A percentile compares a stretch with the other conserved stretches of the same genome.
Conservation (phyloP, 495 filamentous ascomycete species). For the Aspergillus conjunctus region DNA sequence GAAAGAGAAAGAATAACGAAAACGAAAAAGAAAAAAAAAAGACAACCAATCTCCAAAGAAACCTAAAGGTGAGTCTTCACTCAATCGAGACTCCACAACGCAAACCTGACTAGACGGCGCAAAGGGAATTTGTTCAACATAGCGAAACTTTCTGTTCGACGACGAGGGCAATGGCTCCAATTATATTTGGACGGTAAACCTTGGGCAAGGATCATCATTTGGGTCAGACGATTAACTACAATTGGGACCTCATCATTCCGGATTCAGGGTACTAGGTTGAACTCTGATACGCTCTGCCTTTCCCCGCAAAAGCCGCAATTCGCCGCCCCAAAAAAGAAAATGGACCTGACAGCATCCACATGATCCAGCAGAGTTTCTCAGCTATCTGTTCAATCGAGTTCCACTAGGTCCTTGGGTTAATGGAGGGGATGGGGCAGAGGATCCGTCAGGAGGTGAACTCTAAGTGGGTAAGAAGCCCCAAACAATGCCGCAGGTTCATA, state of each 20-base stretch:
- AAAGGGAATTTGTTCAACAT: conserved; percentile 22
- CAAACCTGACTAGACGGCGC: conserved; percentile 17
- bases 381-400: conserved; percentile 27
- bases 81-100: conserved; percentile 21
- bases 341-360: conserved; percentile 35
- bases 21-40: conserved; percentile 17
- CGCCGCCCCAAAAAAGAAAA: conserved; percentile 36
- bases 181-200: conserved; percentile 24
- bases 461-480: conserved; percentile 25
- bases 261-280: conserved; percentile 25
- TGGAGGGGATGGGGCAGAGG: conserved; percentile 21
- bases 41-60: conserved; percentile 25
- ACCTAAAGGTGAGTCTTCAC: conserved; percentile 15
- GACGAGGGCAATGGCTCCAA: conserved; percentile 27
- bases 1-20: conserved; percentile 13
- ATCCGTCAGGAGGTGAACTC: conserved; percentile 26
- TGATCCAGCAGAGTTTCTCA: conserved; percentile 32
- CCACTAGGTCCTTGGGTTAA: conserved; percentile 24
- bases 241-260: conserved; percentile 28
- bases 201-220: conserved; percentile 28
- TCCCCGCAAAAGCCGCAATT: conserved; percentile 38
- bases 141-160: conserved; percentile 20
- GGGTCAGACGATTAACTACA: conserved; percentile 35
- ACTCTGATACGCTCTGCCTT: conserved; percentile 33
- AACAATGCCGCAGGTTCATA: conserved; percentile 24